These are phyloP conservation scores for Candida boidinii DNA, from an alignment of 805 yeast genomes.

Conservation along the genomic window DNA sequence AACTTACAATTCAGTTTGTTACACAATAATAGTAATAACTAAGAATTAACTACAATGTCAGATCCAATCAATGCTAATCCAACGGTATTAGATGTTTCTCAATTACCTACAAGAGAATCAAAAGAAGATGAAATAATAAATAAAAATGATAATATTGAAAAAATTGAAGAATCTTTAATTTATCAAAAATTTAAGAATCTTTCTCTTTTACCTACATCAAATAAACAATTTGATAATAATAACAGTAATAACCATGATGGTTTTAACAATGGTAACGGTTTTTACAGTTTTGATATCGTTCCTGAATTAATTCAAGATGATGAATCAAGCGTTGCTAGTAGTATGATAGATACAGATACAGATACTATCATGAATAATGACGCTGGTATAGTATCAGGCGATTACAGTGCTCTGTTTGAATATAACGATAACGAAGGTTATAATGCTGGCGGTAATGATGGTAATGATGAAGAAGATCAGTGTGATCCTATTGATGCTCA, in stretches of 20 bases:
- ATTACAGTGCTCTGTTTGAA: background rate
- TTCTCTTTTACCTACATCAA: slow-evolving; percentile 14
- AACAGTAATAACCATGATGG: background rate
- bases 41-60: slow-evolving; percentile 40
- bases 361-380: no score
- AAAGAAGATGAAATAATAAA: background rate
- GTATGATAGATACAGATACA: no score
- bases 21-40: no score
- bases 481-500: slow-evolving; percentile 75
- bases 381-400: background rate
- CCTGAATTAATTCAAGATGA: background rate
- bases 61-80: slow-evolving; percentile 93
- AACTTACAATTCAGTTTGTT: no score
- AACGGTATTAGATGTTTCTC: slow-evolving; percentile 63
- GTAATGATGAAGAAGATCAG: slow-evolving; percentile 5
- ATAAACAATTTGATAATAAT: background rate
- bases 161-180: slow-evolving; percentile 13
- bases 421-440: background rate
- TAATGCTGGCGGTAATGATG: background rate
- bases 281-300: background rate
- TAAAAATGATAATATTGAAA: slow-evolving; percentile 6
- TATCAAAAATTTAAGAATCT: slow-evolving; percentile 22
- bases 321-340: background rate
- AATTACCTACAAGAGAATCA: slow-evolving; percentile 63
- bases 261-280: background rate